Percentiles rank a stretch among this genome's conserved stretches.
phyloP scores from a whole-genome alignment of 1,139 yeast genomes.

The Debaryomyces udenii region DNA sequence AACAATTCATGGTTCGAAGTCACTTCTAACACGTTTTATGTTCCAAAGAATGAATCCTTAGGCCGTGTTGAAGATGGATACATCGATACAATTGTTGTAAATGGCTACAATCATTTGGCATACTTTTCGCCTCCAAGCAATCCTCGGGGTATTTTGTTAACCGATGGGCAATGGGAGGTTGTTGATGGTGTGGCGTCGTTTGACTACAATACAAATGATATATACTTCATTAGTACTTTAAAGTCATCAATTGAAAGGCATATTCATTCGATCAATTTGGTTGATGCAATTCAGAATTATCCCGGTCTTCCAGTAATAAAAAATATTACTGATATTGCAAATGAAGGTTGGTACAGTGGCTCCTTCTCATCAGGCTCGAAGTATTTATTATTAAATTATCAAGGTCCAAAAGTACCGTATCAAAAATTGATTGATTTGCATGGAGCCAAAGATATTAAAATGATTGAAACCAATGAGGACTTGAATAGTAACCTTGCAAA shows the following conservation, averaged over 20 bases:
- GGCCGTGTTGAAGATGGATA: constrained; percentile 54
- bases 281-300: constrained; percentile 29
- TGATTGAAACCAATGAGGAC: constrained; percentile 53
- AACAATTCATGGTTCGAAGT: constrained; percentile 76
- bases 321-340: constrained; percentile 55
- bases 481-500: constrained; percentile 39
- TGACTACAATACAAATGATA: constrained; percentile 43
- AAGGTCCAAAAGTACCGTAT: constrained; percentile 69
- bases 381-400: constrained; percentile 58
- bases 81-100: constrained; percentile 53
- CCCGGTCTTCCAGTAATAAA: constrained; percentile 35
- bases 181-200: constrained; percentile 50
- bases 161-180: constrained; percentile 59
- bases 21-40: constrained; percentile 65
- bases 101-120: constrained; percentile 59
- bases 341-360: constrained; percentile 68
- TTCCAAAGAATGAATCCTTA: constrained; percentile 59
- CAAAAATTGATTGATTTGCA: constrained; percentile 65
- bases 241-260: constrained; percentile 58
- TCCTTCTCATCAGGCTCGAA: constrained; percentile 72
- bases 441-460: constrained; percentile 29
- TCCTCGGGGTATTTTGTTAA: constrained; percentile 45
- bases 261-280: constrained; percentile 48
- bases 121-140: constrained; percentile 56
- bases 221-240: constrained; percentile 52